These are phyloP conservation scores for Entomophthora muscae DNA, from an alignment of 371 early-diverging fungal species.

Conservation along the genomic window DNA sequence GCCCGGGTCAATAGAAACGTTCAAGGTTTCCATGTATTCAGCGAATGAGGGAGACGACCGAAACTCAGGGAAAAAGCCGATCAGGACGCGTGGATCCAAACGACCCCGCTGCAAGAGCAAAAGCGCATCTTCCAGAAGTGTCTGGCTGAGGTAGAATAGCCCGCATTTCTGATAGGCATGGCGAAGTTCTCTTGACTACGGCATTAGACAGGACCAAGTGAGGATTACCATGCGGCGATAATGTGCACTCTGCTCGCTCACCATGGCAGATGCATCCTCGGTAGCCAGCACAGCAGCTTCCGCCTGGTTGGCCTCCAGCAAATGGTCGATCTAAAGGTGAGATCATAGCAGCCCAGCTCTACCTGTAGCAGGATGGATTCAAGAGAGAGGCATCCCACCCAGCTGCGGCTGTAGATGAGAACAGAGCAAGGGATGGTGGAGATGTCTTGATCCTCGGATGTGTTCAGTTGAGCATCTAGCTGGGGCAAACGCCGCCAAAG, in stretches of 20 bases:
- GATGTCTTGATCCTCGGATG: neutral
- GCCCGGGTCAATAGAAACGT: neutral
- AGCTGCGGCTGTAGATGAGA: neutral
- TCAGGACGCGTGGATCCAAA: conserved; percentile 37
- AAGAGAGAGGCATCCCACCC: neutral
- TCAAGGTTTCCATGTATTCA: neutral
- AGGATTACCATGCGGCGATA: conserved; percentile 19
- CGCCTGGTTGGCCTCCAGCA: neutral
- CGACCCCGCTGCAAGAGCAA: conserved; percentile 35
- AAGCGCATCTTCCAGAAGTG: conserved; percentile 51
- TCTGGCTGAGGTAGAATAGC: conserved; percentile 34
- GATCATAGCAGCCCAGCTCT: neutral
- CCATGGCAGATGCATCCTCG: conserved; percentile 5
- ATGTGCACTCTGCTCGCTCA: conserved; percentile 11
- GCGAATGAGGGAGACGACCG: neutral
- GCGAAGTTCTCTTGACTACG: conserved; percentile 27
- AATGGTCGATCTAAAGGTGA: neutral
- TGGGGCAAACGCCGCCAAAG: conserved; percentile 21
- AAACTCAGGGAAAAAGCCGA: conserved; percentile 37
- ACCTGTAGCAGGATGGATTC: conserved; percentile 9
- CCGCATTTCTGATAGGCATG: conserved; percentile 51
- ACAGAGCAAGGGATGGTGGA: neutral
- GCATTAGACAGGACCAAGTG: conserved; percentile 20
- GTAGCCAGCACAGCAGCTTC: neutral
- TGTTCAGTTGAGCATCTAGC: conserved; percentile 1